Base-by-base conservation (phyloP, 352 stramenopile species). In the Phytopythium litorale region DNA sequence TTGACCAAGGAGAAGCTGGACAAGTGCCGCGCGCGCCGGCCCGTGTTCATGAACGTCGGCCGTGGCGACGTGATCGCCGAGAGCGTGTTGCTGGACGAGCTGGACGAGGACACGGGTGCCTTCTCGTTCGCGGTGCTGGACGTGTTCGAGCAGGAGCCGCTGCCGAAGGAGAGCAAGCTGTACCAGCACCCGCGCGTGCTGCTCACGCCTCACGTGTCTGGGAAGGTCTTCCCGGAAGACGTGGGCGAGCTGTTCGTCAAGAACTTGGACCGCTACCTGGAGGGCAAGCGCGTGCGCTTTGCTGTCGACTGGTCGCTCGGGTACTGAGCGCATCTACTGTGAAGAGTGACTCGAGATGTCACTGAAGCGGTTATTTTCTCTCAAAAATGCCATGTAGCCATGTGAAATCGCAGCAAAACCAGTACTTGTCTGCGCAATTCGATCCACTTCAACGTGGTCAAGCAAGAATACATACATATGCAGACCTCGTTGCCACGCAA, bases 41-140 rank as follows among this genome's bases (percentile, higher is more conserved):
- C 87, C 13, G 79, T 94, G 52, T 86, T 97, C 58, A 79, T 96
- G 66, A 96, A 96, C 68, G 85, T 94, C 56, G 89, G 89, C 2
- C 80, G 88, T 40, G 89, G 89, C 19, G 88, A 97, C 62, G 72
- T 97, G 6, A 78, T 95, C 55, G 65, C 67, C 35, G 84, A 95
- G 62, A 55, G 52, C 32, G 66, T 68, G 40, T 65, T 97, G 54
- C 7, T 97, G 28, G 32, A 67, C 7, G 78, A 86, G 43, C 72
- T 97, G 25, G 37, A 59, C 37, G 53, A 57, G 51, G 79, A 96
- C 64, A 60, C 75, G 1, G 40, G 71, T 2, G 79, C 73, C 48
- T 66, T 97, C 42, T 86, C 79, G 32, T 66, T 63, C n/a, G 79
- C 79, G 5, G 79, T 87, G 60, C 70, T 91, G 38, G 81, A 91